These are phyloP conservation scores for Prunus campanulata DNA, from an alignment of 306 rosid genomes.

Conservation along the genomic window DNA sequence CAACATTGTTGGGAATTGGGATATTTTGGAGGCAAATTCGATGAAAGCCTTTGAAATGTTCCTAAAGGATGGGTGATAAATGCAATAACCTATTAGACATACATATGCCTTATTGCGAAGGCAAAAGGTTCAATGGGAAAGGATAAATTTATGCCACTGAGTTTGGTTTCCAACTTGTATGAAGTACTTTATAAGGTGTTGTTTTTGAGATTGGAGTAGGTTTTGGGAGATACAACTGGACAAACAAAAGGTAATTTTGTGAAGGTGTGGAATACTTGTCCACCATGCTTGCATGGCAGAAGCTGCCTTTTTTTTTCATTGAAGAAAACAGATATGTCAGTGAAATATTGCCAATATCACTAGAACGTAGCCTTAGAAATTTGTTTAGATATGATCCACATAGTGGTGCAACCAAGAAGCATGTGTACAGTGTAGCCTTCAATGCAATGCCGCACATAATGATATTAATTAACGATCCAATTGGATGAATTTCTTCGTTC, in stretches of 20 bases:
- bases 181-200: background rate
- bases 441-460: background rate
- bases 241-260: background rate
- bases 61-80: background rate
- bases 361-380: background rate
- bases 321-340: background rate
- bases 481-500: background rate
- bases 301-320: background rate
- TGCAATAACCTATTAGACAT: background rate
- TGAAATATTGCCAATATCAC: background rate
- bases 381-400: background rate
- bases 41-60: background rate
- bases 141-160: background rate
- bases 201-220: background rate
- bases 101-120: background rate
- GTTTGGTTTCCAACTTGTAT: background rate
- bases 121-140: background rate
- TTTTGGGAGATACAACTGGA: background rate
- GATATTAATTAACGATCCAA: background rate
- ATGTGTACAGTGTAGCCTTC: background rate
- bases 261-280: background rate
- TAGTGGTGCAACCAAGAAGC: background rate
- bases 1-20: background rate
- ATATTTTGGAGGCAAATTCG: background rate
- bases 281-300: background rate